Base-by-base conservation (phyloP, 495 filamentous ascomycete species). In the Penicillium crystallinum region DNA sequence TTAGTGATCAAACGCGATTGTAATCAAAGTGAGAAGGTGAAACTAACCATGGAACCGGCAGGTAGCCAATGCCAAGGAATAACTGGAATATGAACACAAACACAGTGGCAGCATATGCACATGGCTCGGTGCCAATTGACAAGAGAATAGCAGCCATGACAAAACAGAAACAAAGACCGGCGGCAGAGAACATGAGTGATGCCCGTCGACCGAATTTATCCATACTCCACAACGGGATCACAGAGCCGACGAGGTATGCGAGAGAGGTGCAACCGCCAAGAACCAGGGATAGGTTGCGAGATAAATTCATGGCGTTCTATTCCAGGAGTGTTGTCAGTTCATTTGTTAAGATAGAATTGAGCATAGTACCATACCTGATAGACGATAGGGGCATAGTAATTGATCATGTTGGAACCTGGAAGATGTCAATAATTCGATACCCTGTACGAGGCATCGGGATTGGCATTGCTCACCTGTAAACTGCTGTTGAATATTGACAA, bases 391-490 rank as follows among this genome's bases (percentile, higher is more conserved):
- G 63, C 68, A 46, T 74, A 72, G 51, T 74, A 74, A 19, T 74
- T 79, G 36, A 83, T 76, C 67, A 83, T 75, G 47, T 81, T 83
- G 6, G 75, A 74, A 6, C 81, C 80, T 46, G 30, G 5, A 4
- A n/a, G 3, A 18, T 18, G 17, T 52, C 18, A 50, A 9, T 45
- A 7, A 8, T 12, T 12, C 12, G 6, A 0, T 29, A 17, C 4
- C 10, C 21, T 2, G n/a, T n/a, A n/a, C n/a, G n/a, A n/a, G 5
- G 6, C 21, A 18, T 2, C 4, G 9, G 11, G 19, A 31, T 2
- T n/a, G 10, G 2, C 1, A 0, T 33, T 33, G 10, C 46, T 38
- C 35, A 54, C 60, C 67, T 15, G 68, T 73, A 52, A 73, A 70
- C 21, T 73, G 70, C 40, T 73, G 70, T 9, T 63, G 63, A 4